phyloP scores from a whole-genome alignment of 352 stramenopile species.

The Albugo laibachii region DNA sequence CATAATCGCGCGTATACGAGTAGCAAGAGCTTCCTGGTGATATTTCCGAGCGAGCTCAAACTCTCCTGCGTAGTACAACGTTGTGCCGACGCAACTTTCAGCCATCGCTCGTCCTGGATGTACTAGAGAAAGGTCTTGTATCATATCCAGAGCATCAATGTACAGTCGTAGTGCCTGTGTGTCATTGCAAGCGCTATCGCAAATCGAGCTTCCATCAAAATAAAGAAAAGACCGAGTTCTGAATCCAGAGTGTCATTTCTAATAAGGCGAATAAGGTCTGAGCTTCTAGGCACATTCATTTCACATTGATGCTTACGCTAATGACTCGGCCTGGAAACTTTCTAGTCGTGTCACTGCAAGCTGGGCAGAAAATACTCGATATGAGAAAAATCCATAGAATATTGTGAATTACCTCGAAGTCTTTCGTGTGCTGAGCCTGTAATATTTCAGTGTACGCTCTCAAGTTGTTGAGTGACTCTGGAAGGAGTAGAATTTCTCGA shows the following conservation, averaged over 20 bases:
- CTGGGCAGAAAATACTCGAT: too few relatives aligned
- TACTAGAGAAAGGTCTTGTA: conserved; percentile 13
- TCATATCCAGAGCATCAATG: conserved; percentile 22
- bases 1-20: conserved; percentile 10
- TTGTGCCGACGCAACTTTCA: conserved; percentile 27
- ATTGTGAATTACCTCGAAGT: too few relatives aligned
- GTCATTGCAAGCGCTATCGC: conserved; percentile 31
- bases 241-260: conserved; percentile 1
- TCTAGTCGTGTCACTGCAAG: too few relatives aligned
- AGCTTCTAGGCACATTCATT: too few relatives aligned
- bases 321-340: too few relatives aligned
- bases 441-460: too few relatives aligned
- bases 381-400: too few relatives aligned
- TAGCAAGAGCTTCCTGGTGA: conserved; percentile 26
- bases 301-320: too few relatives aligned
- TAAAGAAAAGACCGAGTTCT: conserved; percentile 32
- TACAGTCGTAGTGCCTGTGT: conserved; percentile 25
- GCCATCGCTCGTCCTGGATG: conserved; percentile 20
- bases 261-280: too few relatives aligned
- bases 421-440: too few relatives aligned
- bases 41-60: conserved; percentile 24
- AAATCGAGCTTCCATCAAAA: conserved; percentile 24
- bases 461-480: too few relatives aligned
- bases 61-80: conserved; percentile 34
- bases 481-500: too few relatives aligned